Conservation (phyloP, 148 eudicot species). For the Limonium bicolor region DNA sequence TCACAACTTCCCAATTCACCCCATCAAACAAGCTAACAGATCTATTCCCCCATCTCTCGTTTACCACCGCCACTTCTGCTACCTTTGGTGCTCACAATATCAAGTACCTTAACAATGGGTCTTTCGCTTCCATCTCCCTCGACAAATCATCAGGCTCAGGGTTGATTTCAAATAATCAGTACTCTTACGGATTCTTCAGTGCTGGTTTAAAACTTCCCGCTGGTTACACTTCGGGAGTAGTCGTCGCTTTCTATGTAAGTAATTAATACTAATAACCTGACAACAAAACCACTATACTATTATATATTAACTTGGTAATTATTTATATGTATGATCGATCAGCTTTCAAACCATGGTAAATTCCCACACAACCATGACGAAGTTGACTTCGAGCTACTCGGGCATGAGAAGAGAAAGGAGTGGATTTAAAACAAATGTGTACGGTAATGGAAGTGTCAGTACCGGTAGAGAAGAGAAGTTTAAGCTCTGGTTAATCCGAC, state of each 20-base stretch:
- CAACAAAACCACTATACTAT: too few species aligned
- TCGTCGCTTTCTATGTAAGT: slow-evolving; percentile 84
- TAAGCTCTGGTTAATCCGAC: slow-evolving; percentile 89
- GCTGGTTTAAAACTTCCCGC: slow-evolving; percentile 73
- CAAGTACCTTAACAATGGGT: slow-evolving; percentile 36
- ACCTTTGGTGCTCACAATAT: slow-evolving; percentile 47
- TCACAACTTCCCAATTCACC: slow-evolving; percentile 19
- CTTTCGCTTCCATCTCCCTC: slow-evolving; percentile 39
- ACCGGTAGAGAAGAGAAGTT: slow-evolving; percentile 88
- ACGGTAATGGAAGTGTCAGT: slow-evolving; percentile 78
- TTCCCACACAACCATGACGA: slow-evolving; percentile 87
- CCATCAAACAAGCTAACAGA: slow-evolving; percentile 28
- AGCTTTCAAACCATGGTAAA: slow-evolving; percentile 64
- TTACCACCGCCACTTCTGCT: slow-evolving; percentile 29
- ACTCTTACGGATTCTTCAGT: slow-evolving; percentile 74
- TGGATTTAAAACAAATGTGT: slow-evolving; percentile 83
- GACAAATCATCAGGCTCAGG: slow-evolving; percentile 75
- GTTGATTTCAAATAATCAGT: slow-evolving; percentile 36
- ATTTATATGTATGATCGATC: background rate
- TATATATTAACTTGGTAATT: background rate
- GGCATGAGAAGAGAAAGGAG: slow-evolving; percentile 56
- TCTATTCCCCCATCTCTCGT: slow-evolving; percentile 26
- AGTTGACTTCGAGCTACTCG: slow-evolving; percentile 79
- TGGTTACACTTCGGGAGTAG: slow-evolving; percentile 86
- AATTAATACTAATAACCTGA: background rate